Evolutionary conservation across 1,139 yeast genomes (phyloP), one percentile per base, ranked within the genome.

Genomic region (Lodderomyces orthopsilosis): DNA sequence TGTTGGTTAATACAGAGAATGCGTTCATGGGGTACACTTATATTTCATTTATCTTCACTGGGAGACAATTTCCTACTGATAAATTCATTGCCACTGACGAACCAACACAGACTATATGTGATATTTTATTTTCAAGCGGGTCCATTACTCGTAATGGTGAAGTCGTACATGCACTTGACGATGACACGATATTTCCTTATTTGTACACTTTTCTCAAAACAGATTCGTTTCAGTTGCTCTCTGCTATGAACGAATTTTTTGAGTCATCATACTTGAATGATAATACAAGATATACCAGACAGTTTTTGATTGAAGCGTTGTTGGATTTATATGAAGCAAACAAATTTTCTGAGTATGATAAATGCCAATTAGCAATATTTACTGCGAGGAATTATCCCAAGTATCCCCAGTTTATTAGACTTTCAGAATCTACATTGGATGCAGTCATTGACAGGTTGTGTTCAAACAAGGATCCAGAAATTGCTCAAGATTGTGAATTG

Each of bases 1-100:
- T n/a, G 2, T 40, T 43, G n/a, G 4, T 26, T n/a, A 12, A 51
- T 46, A 4, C 37, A 7, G 54, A 57, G 2, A 64, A 65, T 21
- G 50, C 58, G 18, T 45, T 48, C 7, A 73, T 70, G 48, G 77
- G 80, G 0, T 86, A 68, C 51, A 68, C 82, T 0, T 90, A 85
- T 57, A 59, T 90, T 51, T 72, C 90, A 0, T 83, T 79, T 53
- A 66, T 82, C n/a, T 64, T 88, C 36, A 82, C 90, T 0, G 94
- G 95, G 1, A 66, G 90, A 40, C 83, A 83, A 46, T 90, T 82
- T 57, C 96, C 96, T 0, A 81, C 85, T 0, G 91, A 83, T 13
- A 62, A 68, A 30, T 62, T 61, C 18, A 68, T 84, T 27, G 61
- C 51, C 33, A 56, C 50, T 28, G 62, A 50, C 41, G 44, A 47